Evolutionary conservation across 768 basidiomycete genomes (phyloP).

Genomic region (Mycena alexandri): DNA sequence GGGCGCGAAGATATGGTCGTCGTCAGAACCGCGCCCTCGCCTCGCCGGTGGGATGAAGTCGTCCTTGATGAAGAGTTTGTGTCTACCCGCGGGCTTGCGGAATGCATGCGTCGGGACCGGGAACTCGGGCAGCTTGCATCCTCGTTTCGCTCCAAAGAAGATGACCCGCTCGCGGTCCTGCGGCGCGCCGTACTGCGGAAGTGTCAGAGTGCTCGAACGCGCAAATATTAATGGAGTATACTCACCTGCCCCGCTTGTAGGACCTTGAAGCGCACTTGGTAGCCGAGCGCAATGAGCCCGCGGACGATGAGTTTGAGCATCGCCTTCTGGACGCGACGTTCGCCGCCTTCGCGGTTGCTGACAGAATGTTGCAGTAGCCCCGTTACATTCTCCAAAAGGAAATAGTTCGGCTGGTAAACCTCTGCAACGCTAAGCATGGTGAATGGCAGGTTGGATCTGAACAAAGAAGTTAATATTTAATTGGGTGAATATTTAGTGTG

Average conservation of each 20-base stretch:
- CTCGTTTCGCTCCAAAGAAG: slow-evolving; percentile 74
- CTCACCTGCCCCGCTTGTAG: slow-evolving; percentile 65
- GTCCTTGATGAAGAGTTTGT: slow-evolving; percentile 60
- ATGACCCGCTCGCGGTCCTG: slow-evolving; percentile 78
- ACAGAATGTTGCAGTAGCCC: slow-evolving; percentile 70
- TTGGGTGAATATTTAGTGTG: background rate
- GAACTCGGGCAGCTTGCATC: slow-evolving; percentile 68
- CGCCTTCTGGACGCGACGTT: slow-evolving; percentile 59
- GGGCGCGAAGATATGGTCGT: slow-evolving; percentile 70
- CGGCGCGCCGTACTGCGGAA: slow-evolving; percentile 73
- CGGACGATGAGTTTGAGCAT: slow-evolving; percentile 77
- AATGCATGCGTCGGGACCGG: slow-evolving; percentile 74
- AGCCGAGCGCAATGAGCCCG: slow-evolving; percentile 71
- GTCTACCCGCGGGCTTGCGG: slow-evolving; percentile 47
- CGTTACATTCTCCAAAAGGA: slow-evolving; percentile 80
- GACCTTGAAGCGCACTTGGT: slow-evolving; percentile 75
- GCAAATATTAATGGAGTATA: too few relatives aligned
- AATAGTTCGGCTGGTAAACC: slow-evolving; percentile 69
- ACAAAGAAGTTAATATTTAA: slow-evolving; percentile 14
- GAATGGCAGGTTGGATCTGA: slow-evolving; percentile 71
- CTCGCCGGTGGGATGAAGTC: slow-evolving; percentile 56
- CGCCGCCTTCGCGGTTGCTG: slow-evolving; percentile 48
- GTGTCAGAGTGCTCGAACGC: too few relatives aligned
- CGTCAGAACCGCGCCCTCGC: slow-evolving; percentile 47
- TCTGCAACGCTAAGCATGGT: slow-evolving; percentile 82